Evolutionary conservation across 108 stramenopile genomes (phyloP), one percentile per base, ranked within the genome.

Genomic region (Skeletonema marinoi): DNA sequence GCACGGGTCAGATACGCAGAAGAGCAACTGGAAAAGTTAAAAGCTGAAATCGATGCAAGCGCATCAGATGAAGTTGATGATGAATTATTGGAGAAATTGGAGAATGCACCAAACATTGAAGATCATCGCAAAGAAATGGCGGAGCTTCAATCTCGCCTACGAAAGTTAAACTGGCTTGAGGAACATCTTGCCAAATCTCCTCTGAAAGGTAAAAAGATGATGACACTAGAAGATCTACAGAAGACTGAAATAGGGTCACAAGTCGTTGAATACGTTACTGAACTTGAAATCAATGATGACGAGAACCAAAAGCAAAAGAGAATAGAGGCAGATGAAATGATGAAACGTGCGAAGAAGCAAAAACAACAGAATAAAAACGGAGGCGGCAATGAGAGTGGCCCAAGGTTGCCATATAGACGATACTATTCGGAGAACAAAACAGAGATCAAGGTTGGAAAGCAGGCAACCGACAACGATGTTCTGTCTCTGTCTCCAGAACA

Each of bases 381-480:
- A n/a, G 44, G 44, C 5, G 44, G 16, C 44, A 63, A 70, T 16
- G 29, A 42, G 59, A 38, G 46, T 19, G 77, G 78, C n/a, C 50
- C 44, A 65, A 78, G 94, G 66, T 75, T 88, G 62, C 94, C 94
- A 6, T 95, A 95, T 74, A 77, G 92, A 63, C 78, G 90, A 46
- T 95, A 85, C 56, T 93, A 83, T 39, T 79, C 90, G 0, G 62
- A 71, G 29, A 68, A 88, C 63, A 78, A 88, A n/a, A 86, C 74
- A 3, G 94, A 95, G 81, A 95, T 95, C 59, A 78, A 89, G 62
- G 96, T 97, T 32, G 96, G 96, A 21, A 92, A 92, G 42, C 82
- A 88, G 67, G 94, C 96, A 42, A 83, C 90, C 39, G 94, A 97
- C 78, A 97, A 97, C 74, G 96, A 97, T 66, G 82, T 82, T 70